These are phyloP conservation scores for Phytophthora vignae DNA, from an alignment of 352 stramenopile species.

Conservation along the genomic window DNA sequence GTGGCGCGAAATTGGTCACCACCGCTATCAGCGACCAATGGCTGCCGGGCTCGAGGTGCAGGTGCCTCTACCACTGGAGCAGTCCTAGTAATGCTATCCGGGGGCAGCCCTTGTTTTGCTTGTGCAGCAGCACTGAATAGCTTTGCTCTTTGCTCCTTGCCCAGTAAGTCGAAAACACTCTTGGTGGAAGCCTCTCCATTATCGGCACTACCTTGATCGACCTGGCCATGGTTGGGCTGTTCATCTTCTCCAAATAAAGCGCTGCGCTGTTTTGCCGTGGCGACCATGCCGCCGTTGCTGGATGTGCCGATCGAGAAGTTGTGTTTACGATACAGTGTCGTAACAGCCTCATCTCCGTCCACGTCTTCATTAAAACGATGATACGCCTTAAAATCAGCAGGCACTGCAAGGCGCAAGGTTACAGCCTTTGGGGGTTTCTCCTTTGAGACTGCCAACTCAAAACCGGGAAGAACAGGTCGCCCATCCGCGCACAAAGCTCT, in stretches of 20 bases:
- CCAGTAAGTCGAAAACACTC: slow-evolving; percentile 76
- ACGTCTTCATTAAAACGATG: slow-evolving; percentile 58
- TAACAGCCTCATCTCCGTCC: slow-evolving; percentile 27
- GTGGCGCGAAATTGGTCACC: slow-evolving; percentile 72
- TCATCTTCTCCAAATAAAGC: slow-evolving; percentile 42
- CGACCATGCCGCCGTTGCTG: slow-evolving; percentile 32
- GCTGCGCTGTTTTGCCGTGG: slow-evolving; percentile 66
- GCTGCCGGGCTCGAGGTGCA: slow-evolving; percentile 40
- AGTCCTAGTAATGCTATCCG: not conserved
- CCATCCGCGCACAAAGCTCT: slow-evolving; percentile 65
- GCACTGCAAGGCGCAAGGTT: slow-evolving; percentile 56
- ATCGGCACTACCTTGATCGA: not conserved
- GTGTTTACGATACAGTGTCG: slow-evolving; percentile 59
- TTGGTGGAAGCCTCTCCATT: slow-evolving; percentile 3
- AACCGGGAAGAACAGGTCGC: slow-evolving; percentile 60
- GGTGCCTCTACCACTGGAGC: slow-evolving; percentile 7
- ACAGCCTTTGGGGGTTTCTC: slow-evolving; percentile 59
- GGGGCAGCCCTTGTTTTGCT: slow-evolving; percentile 33
- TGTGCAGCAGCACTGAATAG: slow-evolving; percentile 50
- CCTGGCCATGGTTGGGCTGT: not conserved
- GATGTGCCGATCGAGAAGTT: slow-evolving; percentile 59
- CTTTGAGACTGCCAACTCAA: slow-evolving; percentile 49
- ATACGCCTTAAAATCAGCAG: slow-evolving; percentile 52
- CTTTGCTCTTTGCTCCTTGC: slow-evolving; percentile 51
- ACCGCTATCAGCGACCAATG: slow-evolving; percentile 38